phyloP scores from a whole-genome alignment of 768 basidiomycete species.

The Tricholoma hemisulphureum region DNA sequence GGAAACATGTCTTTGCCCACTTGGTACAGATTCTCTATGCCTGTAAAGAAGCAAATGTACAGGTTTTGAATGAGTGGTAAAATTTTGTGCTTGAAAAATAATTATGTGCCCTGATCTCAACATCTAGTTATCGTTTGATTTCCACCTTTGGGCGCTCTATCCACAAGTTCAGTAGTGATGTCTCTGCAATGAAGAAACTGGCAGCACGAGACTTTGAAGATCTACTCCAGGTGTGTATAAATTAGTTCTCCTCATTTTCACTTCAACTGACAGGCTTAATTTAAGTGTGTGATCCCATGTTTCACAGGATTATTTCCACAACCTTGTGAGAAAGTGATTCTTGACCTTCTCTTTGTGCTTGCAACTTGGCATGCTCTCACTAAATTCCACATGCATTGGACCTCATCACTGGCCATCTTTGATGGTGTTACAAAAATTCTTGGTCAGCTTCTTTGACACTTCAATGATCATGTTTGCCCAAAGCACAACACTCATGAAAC shows the following conservation, averaged over 20 bases:
- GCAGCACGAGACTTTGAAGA: slow-evolving; percentile 31
- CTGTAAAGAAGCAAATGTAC: slow-evolving; percentile 2
- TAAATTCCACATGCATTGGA: slow-evolving; percentile 24
- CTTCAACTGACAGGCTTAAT: not conserved
- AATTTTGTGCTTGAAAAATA: not conserved
- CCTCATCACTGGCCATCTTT: slow-evolving; percentile 7
- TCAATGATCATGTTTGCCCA: slow-evolving; percentile 9
- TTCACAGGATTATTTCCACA: slow-evolving; percentile 10
- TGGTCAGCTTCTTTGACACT: slow-evolving; percentile 8
- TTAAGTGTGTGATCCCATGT: slow-evolving; percentile 7
- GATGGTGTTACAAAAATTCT: slow-evolving; percentile 7
- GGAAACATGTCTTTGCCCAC: slow-evolving; percentile 23
- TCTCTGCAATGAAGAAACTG: slow-evolving; percentile 21
- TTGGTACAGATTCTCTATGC: slow-evolving; percentile 19
- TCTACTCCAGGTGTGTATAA: slow-evolving; percentile 24
- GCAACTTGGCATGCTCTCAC: slow-evolving; percentile 25
- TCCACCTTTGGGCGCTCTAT: slow-evolving; percentile 22
- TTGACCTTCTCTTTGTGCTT: slow-evolving; percentile 16
- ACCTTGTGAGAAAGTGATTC: slow-evolving; percentile 15
- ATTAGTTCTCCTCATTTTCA: not conserved
- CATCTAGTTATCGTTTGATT: slow-evolving; percentile 4
- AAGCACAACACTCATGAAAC: slow-evolving; percentile 9
- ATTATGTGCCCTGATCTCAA: not conserved
- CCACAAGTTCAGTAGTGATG: slow-evolving; percentile 19
- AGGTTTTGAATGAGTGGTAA: slow-evolving; percentile 10